Conservation (phyloP, 2,329 filamentous ascomycete genomes). For the Incumbomyces lentus region DNA sequence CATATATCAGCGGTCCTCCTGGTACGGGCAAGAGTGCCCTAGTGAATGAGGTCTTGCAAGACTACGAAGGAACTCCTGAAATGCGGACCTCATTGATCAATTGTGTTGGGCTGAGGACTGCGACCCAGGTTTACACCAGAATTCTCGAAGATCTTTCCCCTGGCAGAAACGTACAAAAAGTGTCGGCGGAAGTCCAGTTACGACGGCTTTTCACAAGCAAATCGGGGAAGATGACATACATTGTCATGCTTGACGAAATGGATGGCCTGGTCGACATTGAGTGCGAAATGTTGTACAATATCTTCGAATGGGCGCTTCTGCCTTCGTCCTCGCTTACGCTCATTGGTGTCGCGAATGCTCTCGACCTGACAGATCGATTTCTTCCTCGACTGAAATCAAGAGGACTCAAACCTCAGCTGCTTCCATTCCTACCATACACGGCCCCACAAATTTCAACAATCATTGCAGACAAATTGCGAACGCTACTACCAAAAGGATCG, state of each 20-base stretch:
- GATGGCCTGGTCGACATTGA: conserved; percentile 87
- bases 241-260: conserved; percentile 91
- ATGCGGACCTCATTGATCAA: conserved; percentile 75
- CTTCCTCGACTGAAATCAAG: conserved; percentile 85
- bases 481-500: conserved; percentile 51
- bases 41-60: conserved; percentile 65
- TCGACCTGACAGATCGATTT: conserved; percentile 91
- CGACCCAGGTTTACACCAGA: conserved; percentile 72
- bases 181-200: conserved; percentile 57
- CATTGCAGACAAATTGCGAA: conserved; percentile 71
- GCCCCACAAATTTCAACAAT: conserved; percentile 78
- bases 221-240: conserved; percentile 49
- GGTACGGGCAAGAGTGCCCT: conserved; percentile 96
- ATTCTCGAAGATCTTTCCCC: conserved; percentile 60
- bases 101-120: conserved; percentile 91
- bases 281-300: conserved; percentile 73
- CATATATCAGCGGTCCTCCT: conserved; percentile 91
- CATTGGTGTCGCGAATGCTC: conserved; percentile 88
- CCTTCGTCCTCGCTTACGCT: conserved; percentile 69
- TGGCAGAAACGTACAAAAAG: conserved; percentile 51
- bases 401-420: conserved; percentile 77
- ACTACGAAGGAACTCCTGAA: conserved; percentile 40
- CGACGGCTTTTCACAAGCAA: conserved; percentile 55
- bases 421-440: conserved; percentile 89
- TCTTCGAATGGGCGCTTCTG: conserved; percentile 95